A percentile compares a stretch with the other conserved stretches of the same genome.
Conservation (phyloP, 345 rosid species). For the Salix suchowensis region DNA sequence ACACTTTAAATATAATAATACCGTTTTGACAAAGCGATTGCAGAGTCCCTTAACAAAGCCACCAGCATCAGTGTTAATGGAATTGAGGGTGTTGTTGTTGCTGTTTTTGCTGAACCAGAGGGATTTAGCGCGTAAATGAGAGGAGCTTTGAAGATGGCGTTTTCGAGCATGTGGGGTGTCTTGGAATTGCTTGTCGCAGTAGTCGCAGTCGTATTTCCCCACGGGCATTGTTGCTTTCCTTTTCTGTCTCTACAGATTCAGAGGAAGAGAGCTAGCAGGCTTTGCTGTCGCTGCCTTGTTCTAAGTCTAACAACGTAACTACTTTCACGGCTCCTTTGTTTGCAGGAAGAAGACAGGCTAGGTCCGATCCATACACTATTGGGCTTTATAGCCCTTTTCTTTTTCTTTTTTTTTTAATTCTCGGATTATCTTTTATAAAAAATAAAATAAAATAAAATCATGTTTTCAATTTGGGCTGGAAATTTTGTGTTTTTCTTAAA, state of each 20-base stretch:
- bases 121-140: conserved; percentile 80
- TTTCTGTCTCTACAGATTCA: not conserved
- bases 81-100: conserved; percentile 21
- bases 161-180: conserved; percentile 71
- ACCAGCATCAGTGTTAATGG: conserved; percentile 22
- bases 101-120: conserved; percentile 55
- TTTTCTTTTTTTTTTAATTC: too few species aligned
- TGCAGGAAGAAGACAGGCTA: too few species aligned
- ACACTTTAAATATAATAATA: not conserved
- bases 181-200: conserved; percentile 90
- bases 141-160: conserved; percentile 78
- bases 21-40: conserved; percentile 62
- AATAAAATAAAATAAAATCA: not conserved
- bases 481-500: too few species aligned
- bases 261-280: not conserved
- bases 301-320: too few species aligned
- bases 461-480: too few species aligned
- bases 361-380: too few species aligned
- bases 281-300: not conserved
- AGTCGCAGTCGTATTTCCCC: conserved; percentile 80
- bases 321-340: too few species aligned
- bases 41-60: conserved; percentile 47
- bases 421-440: not conserved
- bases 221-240: conserved; percentile 40
- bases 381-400: too few species aligned